These are phyloP conservation scores for Dimargaris cristalligena DNA, from an alignment of 192 early-diverging fungal genomes.

Conservation along the genomic window DNA sequence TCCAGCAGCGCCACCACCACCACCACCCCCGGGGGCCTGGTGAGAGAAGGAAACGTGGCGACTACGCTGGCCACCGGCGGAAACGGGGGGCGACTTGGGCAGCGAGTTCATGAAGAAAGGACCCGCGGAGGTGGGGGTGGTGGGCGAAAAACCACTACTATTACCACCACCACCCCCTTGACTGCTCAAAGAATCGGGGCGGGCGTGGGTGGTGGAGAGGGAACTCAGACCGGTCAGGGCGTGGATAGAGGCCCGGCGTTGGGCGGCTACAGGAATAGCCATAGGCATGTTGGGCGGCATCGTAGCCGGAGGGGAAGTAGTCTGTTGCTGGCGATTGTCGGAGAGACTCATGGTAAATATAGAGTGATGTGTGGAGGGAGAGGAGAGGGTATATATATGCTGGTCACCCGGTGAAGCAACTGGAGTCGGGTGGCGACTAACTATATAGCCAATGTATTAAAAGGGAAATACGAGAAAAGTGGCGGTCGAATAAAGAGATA, in stretches of 20 bases:
- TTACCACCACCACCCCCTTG: neutral
- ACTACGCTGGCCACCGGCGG: neutral
- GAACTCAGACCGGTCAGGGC: conserved; percentile 3
- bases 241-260: conserved; percentile 9
- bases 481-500: too few relatives aligned
- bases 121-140: neutral
- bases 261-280: neutral
- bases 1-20: too few relatives aligned
- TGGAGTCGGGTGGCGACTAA: too few relatives aligned
- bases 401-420: too few relatives aligned
- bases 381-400: neutral
- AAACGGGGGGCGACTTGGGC: neutral
- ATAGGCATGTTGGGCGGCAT: neutral
- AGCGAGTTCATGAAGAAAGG: neutral
- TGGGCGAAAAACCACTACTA: neutral
- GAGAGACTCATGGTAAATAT: neutral
- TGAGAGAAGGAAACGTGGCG: neutral
- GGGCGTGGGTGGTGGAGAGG: neutral
- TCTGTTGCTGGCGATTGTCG: neutral
- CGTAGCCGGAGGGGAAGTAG: neutral
- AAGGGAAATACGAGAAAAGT: too few relatives aligned
- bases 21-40: too few relatives aligned
- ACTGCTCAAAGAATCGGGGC: neutral
- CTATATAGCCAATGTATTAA: too few relatives aligned
- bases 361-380: neutral